phyloP scores from a whole-genome alignment of 2,329 filamentous ascomycete species.

The Diaporthe vaccinii region DNA sequence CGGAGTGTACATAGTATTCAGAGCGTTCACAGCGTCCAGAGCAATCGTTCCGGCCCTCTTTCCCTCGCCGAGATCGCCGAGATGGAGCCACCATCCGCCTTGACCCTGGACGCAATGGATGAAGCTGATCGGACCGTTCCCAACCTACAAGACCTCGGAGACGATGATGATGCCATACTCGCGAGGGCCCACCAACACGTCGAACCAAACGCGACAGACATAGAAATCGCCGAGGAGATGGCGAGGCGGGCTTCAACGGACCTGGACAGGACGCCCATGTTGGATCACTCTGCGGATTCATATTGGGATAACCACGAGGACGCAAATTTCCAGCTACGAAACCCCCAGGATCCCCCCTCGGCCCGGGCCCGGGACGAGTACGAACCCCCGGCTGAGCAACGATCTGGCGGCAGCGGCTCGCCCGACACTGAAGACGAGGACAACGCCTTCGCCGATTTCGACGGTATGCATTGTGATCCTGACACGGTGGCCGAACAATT shows the following conservation, averaged over 20 bases:
- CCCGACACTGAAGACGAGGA: conserved; percentile 75
- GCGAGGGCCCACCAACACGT: conserved; percentile 53
- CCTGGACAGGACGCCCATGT: conserved; percentile 41
- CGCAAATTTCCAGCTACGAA: conserved; percentile 25
- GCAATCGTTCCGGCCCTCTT: conserved; percentile 60
- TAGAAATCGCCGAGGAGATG: conserved; percentile 42
- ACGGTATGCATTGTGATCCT: conserved; percentile 81
- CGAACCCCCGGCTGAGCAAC: conserved; percentile 50
- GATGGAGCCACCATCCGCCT: conserved; percentile 62
- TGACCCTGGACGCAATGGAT: conserved; percentile 67
- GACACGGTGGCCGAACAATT: conserved; percentile 51
- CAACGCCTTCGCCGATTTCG: conserved; percentile 82
- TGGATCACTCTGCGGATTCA: conserved; percentile 37
- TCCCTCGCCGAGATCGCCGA: conserved; percentile 71
- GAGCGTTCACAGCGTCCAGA: conserved; percentile 52
- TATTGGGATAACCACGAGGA: conserved; percentile 40
- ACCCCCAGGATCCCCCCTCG: conserved; percentile 31
- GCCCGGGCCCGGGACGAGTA: conserved; percentile 41
- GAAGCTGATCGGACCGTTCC: conserved; percentile 62
- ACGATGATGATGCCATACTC: conserved; percentile 56
- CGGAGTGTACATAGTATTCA: conserved; percentile 46
- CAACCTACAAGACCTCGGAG: conserved; percentile 49
- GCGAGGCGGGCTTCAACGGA: conserved; percentile 34
- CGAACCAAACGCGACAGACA: conserved; percentile 46
- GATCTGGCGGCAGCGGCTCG: conserved; percentile 67